These are phyloP conservation scores for Teunomyces barrocoloradensis DNA, from an alignment of 805 yeast species.

Conservation along the genomic window DNA sequence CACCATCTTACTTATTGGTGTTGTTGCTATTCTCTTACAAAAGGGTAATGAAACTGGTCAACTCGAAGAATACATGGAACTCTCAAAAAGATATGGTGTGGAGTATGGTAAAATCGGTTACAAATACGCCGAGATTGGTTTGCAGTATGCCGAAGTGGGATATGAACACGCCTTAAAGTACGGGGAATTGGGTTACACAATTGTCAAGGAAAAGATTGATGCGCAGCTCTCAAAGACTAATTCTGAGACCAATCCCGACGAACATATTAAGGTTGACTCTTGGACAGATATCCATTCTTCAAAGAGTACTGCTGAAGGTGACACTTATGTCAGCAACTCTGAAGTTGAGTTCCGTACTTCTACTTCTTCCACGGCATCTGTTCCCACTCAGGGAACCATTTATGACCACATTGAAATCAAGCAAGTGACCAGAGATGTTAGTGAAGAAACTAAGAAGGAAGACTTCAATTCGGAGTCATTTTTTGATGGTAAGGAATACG, in stretches of 20 bases:
- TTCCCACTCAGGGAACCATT: neutral
- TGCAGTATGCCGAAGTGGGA: slow-evolving; percentile 16
- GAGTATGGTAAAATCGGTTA: slow-evolving; percentile 15
- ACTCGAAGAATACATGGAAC: slow-evolving; percentile 17
- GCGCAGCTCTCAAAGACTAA: slow-evolving; percentile 18
- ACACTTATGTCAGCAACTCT: slow-evolving; percentile 1
- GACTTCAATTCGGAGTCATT: slow-evolving; percentile 15
- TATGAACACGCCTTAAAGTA: slow-evolving; percentile 20
- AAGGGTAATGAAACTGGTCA: slow-evolving; percentile 34
- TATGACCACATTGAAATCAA: slow-evolving; percentile 9
- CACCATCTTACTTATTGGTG: slow-evolving; percentile 29
- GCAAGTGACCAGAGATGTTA: slow-evolving; percentile 18
- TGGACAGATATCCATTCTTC: slow-evolving; percentile 13
- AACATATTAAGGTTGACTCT: slow-evolving; percentile 22
- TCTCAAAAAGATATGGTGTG: slow-evolving; percentile 13
- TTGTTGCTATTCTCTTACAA: slow-evolving; percentile 34
- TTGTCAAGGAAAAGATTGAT: slow-evolving; percentile 27
- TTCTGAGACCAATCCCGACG: slow-evolving; percentile 17
- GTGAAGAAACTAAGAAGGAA: slow-evolving; percentile 10
- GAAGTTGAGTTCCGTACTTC: neutral
- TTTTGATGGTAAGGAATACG: slow-evolving; percentile 7
- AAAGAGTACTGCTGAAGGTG: slow-evolving; percentile 2
- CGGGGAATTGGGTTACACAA: slow-evolving; percentile 20
- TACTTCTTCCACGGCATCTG: neutral
- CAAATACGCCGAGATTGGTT: slow-evolving; percentile 14